These are phyloP conservation scores for Candida endomychidarum DNA, from an alignment of 805 yeast genomes.

Conservation along the genomic window DNA sequence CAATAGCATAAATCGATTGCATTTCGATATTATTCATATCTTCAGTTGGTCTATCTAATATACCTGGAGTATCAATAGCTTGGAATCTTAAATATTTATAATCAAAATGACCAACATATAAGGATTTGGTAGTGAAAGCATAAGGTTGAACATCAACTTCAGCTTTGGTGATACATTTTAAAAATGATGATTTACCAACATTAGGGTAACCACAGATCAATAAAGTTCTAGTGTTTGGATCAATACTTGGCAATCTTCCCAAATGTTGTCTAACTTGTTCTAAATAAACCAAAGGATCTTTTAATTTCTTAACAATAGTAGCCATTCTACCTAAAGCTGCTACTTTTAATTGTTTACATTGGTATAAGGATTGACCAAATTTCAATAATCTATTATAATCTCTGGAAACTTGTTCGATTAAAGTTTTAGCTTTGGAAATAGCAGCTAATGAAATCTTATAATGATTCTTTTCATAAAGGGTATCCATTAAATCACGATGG, in stretches of 20 bases:
- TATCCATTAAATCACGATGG: conserved; percentile 97
- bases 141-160: conserved; percentile 99
- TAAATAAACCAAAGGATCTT: conserved; percentile 88
- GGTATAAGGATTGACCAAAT: conserved; percentile 96
- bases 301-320: conserved; percentile 90
- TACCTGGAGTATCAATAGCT: conserved; percentile 99
- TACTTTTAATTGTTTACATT: conserved; percentile 96
- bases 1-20: conserved; percentile 99
- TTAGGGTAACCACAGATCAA: conserved; percentile 98
- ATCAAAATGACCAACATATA: conserved; percentile 98
- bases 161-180: conserved; percentile 91
- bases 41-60: conserved; percentile 96
- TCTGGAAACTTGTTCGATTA: conserved; percentile 93
- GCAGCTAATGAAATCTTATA: conserved; percentile 96
- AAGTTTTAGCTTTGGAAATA: conserved; percentile 86
- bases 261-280: conserved; percentile 99
- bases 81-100: conserved; percentile 96
- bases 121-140: conserved; percentile 96
- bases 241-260: conserved; percentile 97
- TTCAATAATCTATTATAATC: conserved; percentile 92
- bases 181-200: conserved; percentile 97
- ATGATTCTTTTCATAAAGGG: conserved; percentile 96
- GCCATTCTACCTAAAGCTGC: conserved; percentile 99
- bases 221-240: conserved; percentile 97
- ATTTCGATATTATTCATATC: conserved; percentile 99